These are phyloP conservation scores for Boletus vinaceobasis DNA, from an alignment of 768 basidiomycete species.

Conservation along the genomic window DNA sequence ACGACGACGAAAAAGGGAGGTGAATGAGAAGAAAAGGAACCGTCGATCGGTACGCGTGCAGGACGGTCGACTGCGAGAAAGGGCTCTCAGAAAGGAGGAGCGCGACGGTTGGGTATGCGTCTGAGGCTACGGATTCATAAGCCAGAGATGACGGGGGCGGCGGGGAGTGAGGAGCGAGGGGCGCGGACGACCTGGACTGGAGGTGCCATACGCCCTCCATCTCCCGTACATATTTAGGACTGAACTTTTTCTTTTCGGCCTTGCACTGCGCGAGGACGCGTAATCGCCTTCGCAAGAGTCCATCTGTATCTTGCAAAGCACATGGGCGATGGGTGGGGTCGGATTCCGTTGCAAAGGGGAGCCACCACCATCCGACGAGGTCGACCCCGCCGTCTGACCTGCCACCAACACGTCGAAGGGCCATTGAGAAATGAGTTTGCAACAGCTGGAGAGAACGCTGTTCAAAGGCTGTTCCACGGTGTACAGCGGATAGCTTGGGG, in stretches of 20 bases:
- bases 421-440: conserved; percentile 71
- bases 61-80: conserved; percentile 68
- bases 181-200: conserved; percentile 1
- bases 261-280: conserved; percentile 89
- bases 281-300: conserved; percentile 45
- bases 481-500: conserved; percentile 46
- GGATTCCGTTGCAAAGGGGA: conserved; percentile 41
- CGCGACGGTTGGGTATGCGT: conserved; percentile 44
- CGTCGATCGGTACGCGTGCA: conserved; percentile 68
- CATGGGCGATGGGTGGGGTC: not conserved
- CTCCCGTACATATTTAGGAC: conserved; percentile 81
- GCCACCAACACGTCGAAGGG: conserved; percentile 76
- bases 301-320: conserved; percentile 14
- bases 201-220: conserved; percentile 81
- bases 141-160: not conserved
- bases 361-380: conserved; percentile 91
- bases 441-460: conserved; percentile 59
- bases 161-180: not conserved
- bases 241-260: conserved; percentile 77
- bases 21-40: conserved; percentile 81
- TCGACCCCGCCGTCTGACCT: conserved; percentile 88
- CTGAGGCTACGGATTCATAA: not conserved
- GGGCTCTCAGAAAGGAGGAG: conserved; percentile 77
- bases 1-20: conserved; percentile 46
- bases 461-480: conserved; percentile 76